Conservation (phyloP, 139 green algal species). For the Pleodorina starrii region DNA sequence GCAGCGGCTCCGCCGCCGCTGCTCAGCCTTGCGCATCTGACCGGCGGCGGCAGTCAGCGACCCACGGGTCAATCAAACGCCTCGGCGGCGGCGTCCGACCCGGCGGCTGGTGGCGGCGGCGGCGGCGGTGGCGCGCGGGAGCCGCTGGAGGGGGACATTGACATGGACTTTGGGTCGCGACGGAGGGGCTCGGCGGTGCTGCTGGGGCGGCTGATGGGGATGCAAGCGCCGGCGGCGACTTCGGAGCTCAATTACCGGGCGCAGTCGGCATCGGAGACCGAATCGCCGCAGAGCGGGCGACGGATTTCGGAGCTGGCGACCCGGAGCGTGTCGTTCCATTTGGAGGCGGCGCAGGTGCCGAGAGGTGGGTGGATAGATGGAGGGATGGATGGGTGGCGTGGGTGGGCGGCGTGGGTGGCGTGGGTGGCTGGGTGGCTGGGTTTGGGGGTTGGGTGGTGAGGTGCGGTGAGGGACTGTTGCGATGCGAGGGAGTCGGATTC, state of each 20-base stretch:
- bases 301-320: not conserved
- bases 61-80: not conserved
- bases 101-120: not conserved
- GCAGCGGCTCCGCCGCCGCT: not conserved
- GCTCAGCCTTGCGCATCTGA: not conserved
- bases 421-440: too few species aligned
- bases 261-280: not conserved
- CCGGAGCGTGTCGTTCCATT: conserved; percentile 25
- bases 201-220: not conserved
- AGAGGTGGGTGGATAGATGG: not conserved
- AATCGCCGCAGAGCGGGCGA: not conserved
- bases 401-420: too few species aligned
- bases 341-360: conserved; percentile 28
- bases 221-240: not conserved
- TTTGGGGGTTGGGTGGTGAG: too few species aligned
- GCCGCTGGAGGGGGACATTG: conserved; percentile 18
- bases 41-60: not conserved
- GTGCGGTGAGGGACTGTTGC: too few species aligned
- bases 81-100: not conserved
- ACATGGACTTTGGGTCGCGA: not conserved
- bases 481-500: too few species aligned
- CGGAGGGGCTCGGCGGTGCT: not conserved
- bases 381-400: not conserved
- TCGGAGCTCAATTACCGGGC: not conserved
- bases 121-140: not conserved